Percentiles rank a stretch among this genome's conserved stretches.
phyloP scores from a whole-genome alignment of 495 filamentous ascomycete genomes.

The Penicillium diatomitis region DNA sequence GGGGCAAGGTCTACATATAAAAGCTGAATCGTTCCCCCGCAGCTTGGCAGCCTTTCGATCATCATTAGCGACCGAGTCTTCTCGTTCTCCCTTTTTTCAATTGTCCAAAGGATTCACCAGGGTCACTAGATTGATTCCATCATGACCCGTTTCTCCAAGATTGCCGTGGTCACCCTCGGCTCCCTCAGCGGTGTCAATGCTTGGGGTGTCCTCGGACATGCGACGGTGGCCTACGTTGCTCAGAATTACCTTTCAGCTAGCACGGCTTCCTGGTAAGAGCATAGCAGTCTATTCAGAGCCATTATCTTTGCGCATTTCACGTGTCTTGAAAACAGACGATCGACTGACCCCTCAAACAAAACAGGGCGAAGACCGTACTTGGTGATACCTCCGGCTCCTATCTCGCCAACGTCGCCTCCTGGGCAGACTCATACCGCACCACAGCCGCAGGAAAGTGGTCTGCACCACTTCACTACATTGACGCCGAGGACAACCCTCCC shows the following conservation, averaged over 20 bases:
- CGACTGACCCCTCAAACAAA: too few relatives aligned
- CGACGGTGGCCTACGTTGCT: slow-evolving; percentile 52
- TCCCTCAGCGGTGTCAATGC: slow-evolving; percentile 18
- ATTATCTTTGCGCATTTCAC: neutral
- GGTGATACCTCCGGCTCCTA: slow-evolving; percentile 40
- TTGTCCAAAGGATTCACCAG: too few relatives aligned
- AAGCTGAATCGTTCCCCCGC: too few relatives aligned
- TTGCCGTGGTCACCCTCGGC: slow-evolving; percentile 9
- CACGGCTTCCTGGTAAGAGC: slow-evolving; percentile 28
- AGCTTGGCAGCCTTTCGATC: neutral
- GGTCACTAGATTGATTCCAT: neutral
- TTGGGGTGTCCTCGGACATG: slow-evolving; percentile 52
- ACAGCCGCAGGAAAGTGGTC: slow-evolving; percentile 46
- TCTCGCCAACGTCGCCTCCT: slow-evolving; percentile 50
- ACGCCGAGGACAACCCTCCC: slow-evolving; percentile 55
- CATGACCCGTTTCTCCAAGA: slow-evolving; percentile 6
- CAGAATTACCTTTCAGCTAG: slow-evolving; percentile 38
- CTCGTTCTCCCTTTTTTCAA: too few relatives aligned
- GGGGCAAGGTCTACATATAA: too few relatives aligned
- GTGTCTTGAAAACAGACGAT: too few relatives aligned
- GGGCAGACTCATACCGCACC: slow-evolving; percentile 51
- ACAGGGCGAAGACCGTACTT: slow-evolving; percentile 16
- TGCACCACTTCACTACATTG: slow-evolving; percentile 50
- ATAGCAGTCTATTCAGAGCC: too few relatives aligned
- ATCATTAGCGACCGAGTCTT: too few relatives aligned